Conservation (phyloP, 2,329 filamentous ascomycete species). For the Exophiala oligosperma region DNA sequence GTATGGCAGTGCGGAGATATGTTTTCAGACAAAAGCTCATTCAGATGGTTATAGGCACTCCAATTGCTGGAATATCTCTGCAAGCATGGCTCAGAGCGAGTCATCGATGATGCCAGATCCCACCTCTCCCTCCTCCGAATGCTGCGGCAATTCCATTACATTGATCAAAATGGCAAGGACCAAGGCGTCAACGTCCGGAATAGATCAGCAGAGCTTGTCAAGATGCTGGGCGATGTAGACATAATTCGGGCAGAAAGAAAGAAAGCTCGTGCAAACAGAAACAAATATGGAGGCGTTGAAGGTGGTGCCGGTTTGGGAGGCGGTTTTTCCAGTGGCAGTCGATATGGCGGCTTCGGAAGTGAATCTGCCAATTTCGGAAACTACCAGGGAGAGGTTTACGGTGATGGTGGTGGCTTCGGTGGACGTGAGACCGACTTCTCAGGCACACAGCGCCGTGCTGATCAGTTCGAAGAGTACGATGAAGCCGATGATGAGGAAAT, state of each 20-base stretch:
- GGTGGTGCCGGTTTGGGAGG: constrained; percentile 67
- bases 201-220: constrained; percentile 89
- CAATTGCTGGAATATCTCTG: constrained; percentile 96
- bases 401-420: constrained; percentile 93
- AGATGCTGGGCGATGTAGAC: constrained; percentile 77
- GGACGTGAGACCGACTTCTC: constrained; percentile 73
- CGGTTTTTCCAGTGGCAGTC: constrained; percentile 56
- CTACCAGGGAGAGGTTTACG: constrained; percentile 77
- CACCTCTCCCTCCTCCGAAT: constrained; percentile 96
- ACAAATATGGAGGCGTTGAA: constrained; percentile 94
- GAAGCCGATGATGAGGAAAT: constrained; percentile 78
- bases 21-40: constrained; percentile 1
- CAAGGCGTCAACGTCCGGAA: constrained; percentile 98
- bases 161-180: constrained; percentile 94
- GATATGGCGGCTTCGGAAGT: constrained; percentile 90
- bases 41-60: constrained; percentile 54
- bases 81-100: constrained; percentile 96
- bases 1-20: constrained; percentile 43
- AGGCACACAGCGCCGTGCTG: constrained; percentile 61
- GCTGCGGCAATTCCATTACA: constrained; percentile 97
- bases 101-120: constrained; percentile 94
- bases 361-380: constrained; percentile 59
- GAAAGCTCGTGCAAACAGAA: constrained; percentile 85
- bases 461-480: constrained; percentile 94
- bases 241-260: constrained; percentile 65